Percentiles rank a stretch among this genome's conserved stretches.
These are phyloP conservation scores for Penicillium digitatum DNA, from an alignment of 2,329 filamentous ascomycete genomes.

Conservation along the genomic window DNA sequence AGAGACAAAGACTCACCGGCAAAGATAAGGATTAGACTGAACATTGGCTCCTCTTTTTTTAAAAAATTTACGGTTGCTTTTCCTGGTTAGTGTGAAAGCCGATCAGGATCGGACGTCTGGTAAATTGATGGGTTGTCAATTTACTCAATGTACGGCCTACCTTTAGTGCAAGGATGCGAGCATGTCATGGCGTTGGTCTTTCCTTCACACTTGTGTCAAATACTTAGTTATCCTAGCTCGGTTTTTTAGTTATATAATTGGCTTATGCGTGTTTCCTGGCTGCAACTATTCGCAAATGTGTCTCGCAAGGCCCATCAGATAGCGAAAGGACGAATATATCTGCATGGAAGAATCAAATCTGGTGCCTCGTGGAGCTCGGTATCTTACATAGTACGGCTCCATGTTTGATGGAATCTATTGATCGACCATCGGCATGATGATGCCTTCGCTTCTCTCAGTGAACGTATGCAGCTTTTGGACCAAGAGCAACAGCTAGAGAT, in stretches of 20 bases:
- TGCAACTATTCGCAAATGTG: neutral
- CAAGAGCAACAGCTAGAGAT: neutral
- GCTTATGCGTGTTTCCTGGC: conserved; percentile 3
- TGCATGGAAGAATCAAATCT: neutral
- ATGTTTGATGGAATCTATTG: neutral
- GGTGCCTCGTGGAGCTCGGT: neutral
- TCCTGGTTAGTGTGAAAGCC: neutral
- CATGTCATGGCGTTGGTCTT: conserved; percentile 27
- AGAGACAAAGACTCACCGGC: conserved; percentile 50
- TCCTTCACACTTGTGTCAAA: conserved; percentile 10
- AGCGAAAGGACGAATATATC: neutral
- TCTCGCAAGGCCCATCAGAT: neutral
- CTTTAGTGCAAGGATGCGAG: conserved; percentile 14
- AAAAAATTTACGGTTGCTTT: neutral
- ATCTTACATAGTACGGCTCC: too few relatives aligned
- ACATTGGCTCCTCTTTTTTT: neutral
- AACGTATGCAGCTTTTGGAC: neutral
- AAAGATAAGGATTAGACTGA: conserved; percentile 30
- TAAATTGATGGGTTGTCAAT: neutral
- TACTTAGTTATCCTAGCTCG: conserved; percentile 11
- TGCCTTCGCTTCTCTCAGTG: neutral
- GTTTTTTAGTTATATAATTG: conserved; percentile 12
- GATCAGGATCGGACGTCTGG: neutral
- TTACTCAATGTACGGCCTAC: conserved; percentile 2
- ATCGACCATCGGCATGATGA: neutral